A percentile compares a stretch with the other conserved stretches of the same genome.
These are phyloP conservation scores for Harringtonia lauricola DNA, from an alignment of 2,329 filamentous ascomycete species.

Conservation along the genomic window DNA sequence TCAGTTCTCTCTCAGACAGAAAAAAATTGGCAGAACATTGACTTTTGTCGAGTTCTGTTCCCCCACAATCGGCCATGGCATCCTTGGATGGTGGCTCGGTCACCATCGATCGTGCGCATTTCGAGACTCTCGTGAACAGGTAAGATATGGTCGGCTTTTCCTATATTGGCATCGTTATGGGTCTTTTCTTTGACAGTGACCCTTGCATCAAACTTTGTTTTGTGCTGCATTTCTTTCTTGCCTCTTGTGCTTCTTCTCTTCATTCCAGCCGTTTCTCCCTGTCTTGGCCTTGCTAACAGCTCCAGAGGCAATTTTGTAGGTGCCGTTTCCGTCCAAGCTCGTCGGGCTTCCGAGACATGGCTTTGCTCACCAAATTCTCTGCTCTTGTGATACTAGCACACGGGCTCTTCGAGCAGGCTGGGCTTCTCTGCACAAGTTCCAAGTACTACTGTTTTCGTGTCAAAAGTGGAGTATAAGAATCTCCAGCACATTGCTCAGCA, in stretches of 20 bases:
- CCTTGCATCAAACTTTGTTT: no score
- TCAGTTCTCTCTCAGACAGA: no score
- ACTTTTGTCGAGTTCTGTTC: neutral
- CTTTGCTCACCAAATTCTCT: neutral
- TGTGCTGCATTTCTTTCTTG: no score
- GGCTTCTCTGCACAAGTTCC: slow-evolving; percentile 27
- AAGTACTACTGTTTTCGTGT: slow-evolving; percentile 21
- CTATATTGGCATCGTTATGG: neutral
- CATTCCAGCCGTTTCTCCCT: neutral
- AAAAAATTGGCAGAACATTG: neutral
- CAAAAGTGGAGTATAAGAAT: slow-evolving; percentile 48
- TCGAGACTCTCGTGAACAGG: slow-evolving; percentile 51
- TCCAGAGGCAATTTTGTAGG: slow-evolving; percentile 3
- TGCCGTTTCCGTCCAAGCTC: no score
- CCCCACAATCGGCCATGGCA: neutral
- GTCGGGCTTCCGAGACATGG: no score
- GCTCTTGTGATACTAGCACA: neutral
- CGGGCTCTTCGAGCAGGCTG: slow-evolving; percentile 17
- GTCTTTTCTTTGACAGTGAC: no score
- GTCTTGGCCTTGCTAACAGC: neutral
- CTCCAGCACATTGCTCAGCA: slow-evolving; percentile 41
- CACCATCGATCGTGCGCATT: slow-evolving; percentile 48
- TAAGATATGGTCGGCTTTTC: slow-evolving; percentile 24
- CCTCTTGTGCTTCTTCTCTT: neutral
- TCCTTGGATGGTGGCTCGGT: slow-evolving; percentile 23